Conservation (phyloP, 352 stramenopile genomes). For the Pythium coloratum region DNA sequence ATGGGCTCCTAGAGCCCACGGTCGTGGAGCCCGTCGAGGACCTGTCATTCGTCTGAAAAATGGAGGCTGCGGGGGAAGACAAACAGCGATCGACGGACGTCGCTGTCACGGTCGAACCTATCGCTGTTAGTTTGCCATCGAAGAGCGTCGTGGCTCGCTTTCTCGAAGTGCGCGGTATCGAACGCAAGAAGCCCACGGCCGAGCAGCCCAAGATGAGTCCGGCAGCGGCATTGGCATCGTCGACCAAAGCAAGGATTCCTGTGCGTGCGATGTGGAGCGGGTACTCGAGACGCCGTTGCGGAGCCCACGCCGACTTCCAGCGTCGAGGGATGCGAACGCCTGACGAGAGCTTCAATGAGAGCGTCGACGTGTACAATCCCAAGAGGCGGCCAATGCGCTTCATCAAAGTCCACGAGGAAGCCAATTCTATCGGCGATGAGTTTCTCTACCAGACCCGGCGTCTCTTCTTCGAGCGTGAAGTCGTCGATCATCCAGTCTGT, state of each 20-base stretch:
- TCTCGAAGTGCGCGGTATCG: slow-evolving; percentile 17
- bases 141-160: slow-evolving; percentile 18
- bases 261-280: slow-evolving; percentile 31
- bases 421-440: slow-evolving; percentile 31
- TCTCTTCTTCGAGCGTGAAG: slow-evolving; percentile 47
- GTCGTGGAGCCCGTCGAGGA: too few relatives aligned
- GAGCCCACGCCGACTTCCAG: slow-evolving; percentile 29
- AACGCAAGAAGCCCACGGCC: neutral
- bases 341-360: slow-evolving; percentile 42
- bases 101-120: neutral
- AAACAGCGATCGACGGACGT: neutral
- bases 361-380: slow-evolving; percentile 51
- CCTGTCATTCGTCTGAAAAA: neutral
- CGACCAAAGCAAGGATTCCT: neutral
- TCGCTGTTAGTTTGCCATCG: neutral
- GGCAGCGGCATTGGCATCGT: neutral
- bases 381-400: slow-evolving; percentile 38
- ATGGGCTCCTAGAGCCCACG: neutral
- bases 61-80: neutral
- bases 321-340: slow-evolving; percentile 39
- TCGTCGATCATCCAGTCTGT: slow-evolving; percentile 53
- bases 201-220: neutral
- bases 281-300: slow-evolving; percentile 45
- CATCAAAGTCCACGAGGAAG: slow-evolving; percentile 52
- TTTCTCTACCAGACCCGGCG: slow-evolving; percentile 44